Conservation (phyloP, 2,329 filamentous ascomycete genomes). For the Penicillium sp. region DNA sequence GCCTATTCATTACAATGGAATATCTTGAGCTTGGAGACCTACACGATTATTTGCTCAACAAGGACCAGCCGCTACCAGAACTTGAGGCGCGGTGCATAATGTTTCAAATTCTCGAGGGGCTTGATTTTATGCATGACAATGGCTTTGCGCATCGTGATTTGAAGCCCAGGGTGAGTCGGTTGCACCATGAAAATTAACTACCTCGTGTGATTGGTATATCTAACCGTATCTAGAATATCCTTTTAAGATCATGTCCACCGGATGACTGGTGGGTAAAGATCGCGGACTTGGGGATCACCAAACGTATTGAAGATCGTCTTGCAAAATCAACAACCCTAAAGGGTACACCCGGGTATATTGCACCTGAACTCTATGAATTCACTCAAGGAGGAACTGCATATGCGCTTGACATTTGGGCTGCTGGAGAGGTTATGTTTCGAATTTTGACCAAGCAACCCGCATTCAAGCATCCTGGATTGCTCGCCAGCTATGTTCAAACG, state of each 20-base stretch:
- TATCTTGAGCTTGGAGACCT: conserved; percentile 7
- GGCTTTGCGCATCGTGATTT: conserved; percentile 7
- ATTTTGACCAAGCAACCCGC: not conserved
- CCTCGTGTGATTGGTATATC: not conserved
- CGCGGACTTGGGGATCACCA: conserved; percentile 3
- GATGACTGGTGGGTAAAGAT: conserved; percentile 3
- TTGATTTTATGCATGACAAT: conserved; percentile 6
- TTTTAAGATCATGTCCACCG: not conserved
- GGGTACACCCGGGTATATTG: conserved; percentile 1
- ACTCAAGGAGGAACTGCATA: not conserved
- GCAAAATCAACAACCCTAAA: not conserved
- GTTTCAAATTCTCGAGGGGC: conserved; percentile 3
- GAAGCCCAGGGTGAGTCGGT: not conserved
- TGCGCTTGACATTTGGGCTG: not conserved
- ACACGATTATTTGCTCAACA: not conserved
- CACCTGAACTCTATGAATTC: not conserved
- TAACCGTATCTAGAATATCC: not conserved
- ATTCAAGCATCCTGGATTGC: not conserved
- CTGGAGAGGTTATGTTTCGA: not conserved
- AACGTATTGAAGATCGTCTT: not conserved
- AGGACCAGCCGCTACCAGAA: conserved; percentile 1
- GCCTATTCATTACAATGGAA: conserved; percentile 7
- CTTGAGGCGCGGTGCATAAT: not conserved
- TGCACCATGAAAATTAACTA: not conserved
- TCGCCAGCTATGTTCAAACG: not conserved